These are phyloP conservation scores for Saturnispora serradocipensis DNA, from an alignment of 805 yeast genomes.

Conservation along the genomic window DNA sequence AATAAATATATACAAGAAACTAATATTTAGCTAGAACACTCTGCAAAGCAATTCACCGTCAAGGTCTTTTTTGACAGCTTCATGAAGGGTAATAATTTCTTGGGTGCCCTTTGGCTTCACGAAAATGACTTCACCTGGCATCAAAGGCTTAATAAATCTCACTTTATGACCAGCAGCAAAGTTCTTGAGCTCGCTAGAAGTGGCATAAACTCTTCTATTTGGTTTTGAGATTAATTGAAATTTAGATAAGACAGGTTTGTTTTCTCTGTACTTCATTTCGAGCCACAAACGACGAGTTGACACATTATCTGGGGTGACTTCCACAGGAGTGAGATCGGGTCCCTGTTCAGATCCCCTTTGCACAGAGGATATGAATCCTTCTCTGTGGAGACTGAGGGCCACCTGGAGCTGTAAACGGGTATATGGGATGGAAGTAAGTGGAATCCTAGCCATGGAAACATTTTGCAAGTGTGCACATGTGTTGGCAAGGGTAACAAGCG, in stretches of 20 bases:
- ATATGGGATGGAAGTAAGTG: slow-evolving; percentile 75
- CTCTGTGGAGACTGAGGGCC: slow-evolving; percentile 76
- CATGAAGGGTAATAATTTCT: slow-evolving; percentile 63
- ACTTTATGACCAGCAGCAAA: slow-evolving; percentile 70
- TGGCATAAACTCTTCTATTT: slow-evolving; percentile 60
- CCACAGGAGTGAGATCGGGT: slow-evolving; percentile 70
- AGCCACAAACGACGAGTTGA: slow-evolving; percentile 85
- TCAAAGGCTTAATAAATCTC: slow-evolving; percentile 68
- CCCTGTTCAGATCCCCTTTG: slow-evolving; percentile 80
- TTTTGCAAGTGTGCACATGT: slow-evolving; percentile 85
- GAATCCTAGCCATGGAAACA: slow-evolving; percentile 63
- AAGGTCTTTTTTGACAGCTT: slow-evolving; percentile 67
- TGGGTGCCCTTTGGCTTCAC: slow-evolving; percentile 39
- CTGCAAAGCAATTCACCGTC: slow-evolving; percentile 81
- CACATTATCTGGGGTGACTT: slow-evolving; percentile 79
- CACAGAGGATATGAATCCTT: slow-evolving; percentile 78
- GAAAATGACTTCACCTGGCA: slow-evolving; percentile 83
- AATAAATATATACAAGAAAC: background rate
- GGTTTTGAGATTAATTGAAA: slow-evolving; percentile 78
- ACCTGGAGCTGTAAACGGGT: slow-evolving; percentile 75
- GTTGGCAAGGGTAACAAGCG: slow-evolving; percentile 75
- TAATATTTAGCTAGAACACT: slow-evolving; percentile 24
- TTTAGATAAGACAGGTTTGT: slow-evolving; percentile 64
- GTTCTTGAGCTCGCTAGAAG: slow-evolving; percentile 53
- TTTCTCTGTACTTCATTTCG: slow-evolving; percentile 78